Evolutionary conservation across 169 alveolate genomes (phyloP).

Genomic region (Plasmodium billcollinsi): DNA sequence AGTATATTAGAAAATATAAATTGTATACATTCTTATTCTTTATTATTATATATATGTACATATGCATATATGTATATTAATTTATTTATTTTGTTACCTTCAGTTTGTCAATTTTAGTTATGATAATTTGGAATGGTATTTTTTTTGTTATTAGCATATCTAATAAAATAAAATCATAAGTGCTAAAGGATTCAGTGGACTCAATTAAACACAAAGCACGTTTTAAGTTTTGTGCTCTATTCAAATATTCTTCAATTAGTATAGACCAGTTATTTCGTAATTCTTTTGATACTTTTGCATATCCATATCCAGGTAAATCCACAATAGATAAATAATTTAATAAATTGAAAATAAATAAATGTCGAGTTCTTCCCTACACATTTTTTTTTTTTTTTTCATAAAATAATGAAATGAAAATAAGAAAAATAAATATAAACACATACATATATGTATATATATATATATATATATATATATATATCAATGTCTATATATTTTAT

Average conservation of each 20-base stretch:
- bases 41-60: background rate
- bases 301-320: conserved; percentile 92
- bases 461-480: no score
- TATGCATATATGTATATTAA: background rate
- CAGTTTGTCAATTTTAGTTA: conserved; percentile 87
- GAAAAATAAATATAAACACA: background rate
- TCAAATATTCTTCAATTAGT: conserved; percentile 51
- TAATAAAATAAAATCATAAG: conserved; percentile 84
- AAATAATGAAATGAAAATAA: background rate
- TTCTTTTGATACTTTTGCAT: conserved; percentile 84
- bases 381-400: background rate
- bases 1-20: no score
- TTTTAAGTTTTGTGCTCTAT: conserved; percentile 76
- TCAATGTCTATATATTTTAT: background rate
- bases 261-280: conserved; percentile 76
- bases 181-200: conserved; percentile 82
- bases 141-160: conserved; percentile 85
- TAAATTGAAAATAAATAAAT: conserved; percentile 88
- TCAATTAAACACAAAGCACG: conserved; percentile 87
- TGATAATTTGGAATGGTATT: conserved; percentile 86
- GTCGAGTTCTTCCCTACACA: conserved; percentile 90
- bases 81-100: conserved; percentile 58
- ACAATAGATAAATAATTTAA: conserved; percentile 85
- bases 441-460: background rate
- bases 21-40: no score